Base-by-base conservation (phyloP, 768 basidiomycete species). In the Collybia mongolica region DNA sequence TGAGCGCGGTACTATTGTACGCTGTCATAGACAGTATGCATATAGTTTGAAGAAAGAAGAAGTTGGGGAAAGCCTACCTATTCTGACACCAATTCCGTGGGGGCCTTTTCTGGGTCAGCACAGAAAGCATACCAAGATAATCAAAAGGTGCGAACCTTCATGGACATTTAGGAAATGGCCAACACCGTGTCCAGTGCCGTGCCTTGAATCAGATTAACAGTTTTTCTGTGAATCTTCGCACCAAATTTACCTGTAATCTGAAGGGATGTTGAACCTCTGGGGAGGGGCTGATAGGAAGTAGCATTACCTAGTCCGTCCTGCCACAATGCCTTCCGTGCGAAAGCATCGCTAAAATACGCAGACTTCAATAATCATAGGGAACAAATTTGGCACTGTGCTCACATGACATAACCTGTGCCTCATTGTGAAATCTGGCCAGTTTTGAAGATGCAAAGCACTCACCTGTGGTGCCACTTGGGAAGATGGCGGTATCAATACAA, bases 91-190 rank as follows among this genome's bases (percentile, higher is more conserved):
- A 48, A 85, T 82, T 5, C 82, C 82, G 28, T 86, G 83, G 2
- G 83, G 83, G 2, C 82, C 79, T 75, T 44, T 36, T 45, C 5
- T 20, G n/a, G 45, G 44, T 47, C 26, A 46, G 9, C 5, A 24
- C 14, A 39, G 11, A 19, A n/a, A 14, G 4, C 7, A 5, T 23
- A 23, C 2, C 14, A 24, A 1, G 20, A 4, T n/a, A 11, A 43
- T 39, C n/a, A 11, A 5, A 8, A 36, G 7, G 22, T 20, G 36
- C 46, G 28, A 44, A 64, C 87, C 88, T 77, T 98, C 94, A 60
- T 98, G 95, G 0, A 98, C 95, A 53, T 97, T 97, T 47, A 98
- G 69, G 72, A 88, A 98, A 56, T 90, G 86, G 0, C 96, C 96
- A 26, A 99, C 89, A 28, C 97, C 96, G 59, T 98, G 96, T 0